Evolutionary conservation across 345 rosid species (phyloP).

Genomic region (Rhizophora mangle): DNA sequence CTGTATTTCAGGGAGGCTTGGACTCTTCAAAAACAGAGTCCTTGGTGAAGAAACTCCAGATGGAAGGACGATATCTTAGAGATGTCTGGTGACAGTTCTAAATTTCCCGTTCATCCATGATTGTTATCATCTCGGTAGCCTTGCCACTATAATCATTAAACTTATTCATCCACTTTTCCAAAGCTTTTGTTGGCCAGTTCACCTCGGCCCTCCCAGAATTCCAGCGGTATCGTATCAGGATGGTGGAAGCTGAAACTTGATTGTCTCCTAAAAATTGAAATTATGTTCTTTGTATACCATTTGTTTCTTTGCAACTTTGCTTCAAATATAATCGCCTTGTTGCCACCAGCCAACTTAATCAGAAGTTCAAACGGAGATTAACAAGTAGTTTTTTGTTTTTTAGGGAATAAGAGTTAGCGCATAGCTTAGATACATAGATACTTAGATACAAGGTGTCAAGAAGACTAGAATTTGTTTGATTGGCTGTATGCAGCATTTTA

Average conservation of each 20-base stretch:
- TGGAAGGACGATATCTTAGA: constrained; percentile 33
- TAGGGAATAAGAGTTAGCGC: too few species aligned
- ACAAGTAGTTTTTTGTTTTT: background rate
- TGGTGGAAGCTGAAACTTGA: constrained; percentile 13
- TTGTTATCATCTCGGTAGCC: background rate
- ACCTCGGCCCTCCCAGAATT: background rate
- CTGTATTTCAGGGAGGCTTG: constrained; percentile 21
- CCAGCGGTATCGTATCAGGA: background rate
- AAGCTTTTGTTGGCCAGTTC: constrained; percentile 18
- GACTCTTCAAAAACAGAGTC: constrained; percentile 33
- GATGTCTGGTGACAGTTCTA: constrained; percentile 32
- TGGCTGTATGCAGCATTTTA: background rate
- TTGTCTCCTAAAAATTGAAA: constrained; percentile 7
- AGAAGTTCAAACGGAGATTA: constrained; percentile 8
- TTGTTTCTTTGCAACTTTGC: background rate
- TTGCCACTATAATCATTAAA: constrained; percentile 15
- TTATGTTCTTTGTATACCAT: background rate
- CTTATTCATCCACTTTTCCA: constrained; percentile 20
- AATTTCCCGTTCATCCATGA: background rate
- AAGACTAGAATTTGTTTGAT: background rate
- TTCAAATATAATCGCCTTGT: constrained; percentile 18
- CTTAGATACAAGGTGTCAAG: constrained; percentile 10
- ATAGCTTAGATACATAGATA: background rate
- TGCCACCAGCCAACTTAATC: background rate
- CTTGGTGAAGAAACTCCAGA: constrained; percentile 30